Evolutionary conservation across 1,139 yeast species (phyloP).

Genomic region (Taphrina communis): DNA sequence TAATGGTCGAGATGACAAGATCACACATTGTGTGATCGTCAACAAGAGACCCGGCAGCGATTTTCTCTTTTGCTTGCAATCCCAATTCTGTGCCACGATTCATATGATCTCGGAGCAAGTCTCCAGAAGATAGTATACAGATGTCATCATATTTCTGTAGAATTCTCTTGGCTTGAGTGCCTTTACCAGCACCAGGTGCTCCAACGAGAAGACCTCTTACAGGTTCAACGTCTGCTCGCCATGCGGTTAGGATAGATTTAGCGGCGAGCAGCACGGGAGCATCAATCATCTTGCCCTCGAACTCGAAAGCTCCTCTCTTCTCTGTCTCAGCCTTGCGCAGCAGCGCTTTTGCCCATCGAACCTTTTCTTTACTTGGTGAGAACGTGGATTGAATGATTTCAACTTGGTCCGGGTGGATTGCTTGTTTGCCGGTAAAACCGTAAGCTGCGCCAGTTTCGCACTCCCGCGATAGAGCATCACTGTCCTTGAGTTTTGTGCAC

Average conservation of each 20-base stretch:
- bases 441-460: constrained; percentile 29
- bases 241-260: constrained; percentile 2
- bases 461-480: constrained; percentile 17
- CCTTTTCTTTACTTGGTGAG: constrained; percentile 28
- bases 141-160: constrained; percentile 59
- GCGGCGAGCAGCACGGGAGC: constrained; percentile 32
- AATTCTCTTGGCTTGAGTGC: constrained; percentile 76
- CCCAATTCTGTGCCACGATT: constrained; percentile 90
- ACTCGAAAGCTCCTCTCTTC: constrained; percentile 33
- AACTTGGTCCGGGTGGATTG: constrained; percentile 37
- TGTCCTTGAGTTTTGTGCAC: constrained; percentile 29
- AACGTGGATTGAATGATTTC: constrained; percentile 16
- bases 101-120: constrained; percentile 97
- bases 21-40: constrained; percentile 97
- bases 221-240: constrained; percentile 21
- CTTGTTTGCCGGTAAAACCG: constrained; percentile 39
- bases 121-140: constrained; percentile 76
- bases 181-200: constrained; percentile 95
- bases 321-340: constrained; percentile 14
- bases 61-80: constrained; percentile 92
- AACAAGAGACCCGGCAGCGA: constrained; percentile 97
- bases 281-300: constrained; percentile 40
- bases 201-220: constrained; percentile 71
- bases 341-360: constrained; percentile 24
- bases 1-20: constrained; percentile 69